Base-by-base conservation (phyloP, 139 green algal species). In the Micromonas pusilla region DNA sequence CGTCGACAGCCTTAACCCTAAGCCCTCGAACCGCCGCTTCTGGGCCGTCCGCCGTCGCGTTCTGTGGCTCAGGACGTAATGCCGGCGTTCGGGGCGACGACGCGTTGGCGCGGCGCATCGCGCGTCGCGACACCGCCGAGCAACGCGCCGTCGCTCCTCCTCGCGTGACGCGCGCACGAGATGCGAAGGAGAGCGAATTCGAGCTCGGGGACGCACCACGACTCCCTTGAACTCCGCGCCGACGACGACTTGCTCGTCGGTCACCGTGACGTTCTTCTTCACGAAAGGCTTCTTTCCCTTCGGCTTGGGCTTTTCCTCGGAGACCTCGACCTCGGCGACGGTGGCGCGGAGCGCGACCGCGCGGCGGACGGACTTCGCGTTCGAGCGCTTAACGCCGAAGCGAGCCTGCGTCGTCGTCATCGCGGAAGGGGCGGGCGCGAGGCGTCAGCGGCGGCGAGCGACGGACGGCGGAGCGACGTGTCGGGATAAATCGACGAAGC, bases 201-300 rank as follows among this genome's bases (percentile, higher is more conserved):
- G 9, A 9, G 63, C 9, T 13, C 9, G 63, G 19, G 9, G 63
- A 70, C 63, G 63, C 34, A 75, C 67, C 57, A 80, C 74, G 21
- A 63, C 66, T n/a, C 74, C 74, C 9, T 34, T 28, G 37, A 66
- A 80, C 25, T 63, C 25, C 19, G 30, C 36, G 31, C 74, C 74
- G 37, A 67, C 74, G 31, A 64, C 74, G 36, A 80, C 20, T 0
- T 73, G n/a, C 5, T 25, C 34, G 25, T 68, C 72, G 23, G 68
- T 16, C 36, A 78, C 72, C 16, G 72, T 78, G 33, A 78, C 16
- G 54, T 68, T 70, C 52, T 78, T 68, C 45, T 57, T 57, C 9
- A 57, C 45, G 45, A 57, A 57, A 64, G 53, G 53, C 53, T 64
- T 64, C 20, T 64, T 64, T 26, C 53, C 21, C 63, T 36, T 33